A percentile compares a stretch with the other conserved stretches of the same genome.
Evolutionary conservation across 768 basidiomycete species (phyloP).

Genomic region (Leccinum truebloodii): DNA sequence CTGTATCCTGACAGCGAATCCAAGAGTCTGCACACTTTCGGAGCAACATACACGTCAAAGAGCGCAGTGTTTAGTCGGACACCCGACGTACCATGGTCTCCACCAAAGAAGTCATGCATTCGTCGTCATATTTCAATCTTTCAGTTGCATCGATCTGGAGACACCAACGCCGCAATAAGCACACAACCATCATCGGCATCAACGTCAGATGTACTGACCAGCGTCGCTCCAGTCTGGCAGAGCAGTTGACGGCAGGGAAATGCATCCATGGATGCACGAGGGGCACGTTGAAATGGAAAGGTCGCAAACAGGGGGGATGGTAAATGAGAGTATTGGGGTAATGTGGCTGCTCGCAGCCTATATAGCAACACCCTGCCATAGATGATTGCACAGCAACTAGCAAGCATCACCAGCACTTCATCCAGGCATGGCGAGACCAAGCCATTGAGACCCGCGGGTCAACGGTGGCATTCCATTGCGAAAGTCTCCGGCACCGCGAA

Average conservation of each 20-base stretch:
- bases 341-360: conserved; percentile 12
- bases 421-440: conserved; percentile 5
- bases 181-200: background rate
- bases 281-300: background rate
- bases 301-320: background rate
- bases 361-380: conserved; percentile 18
- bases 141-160: conserved; percentile 12
- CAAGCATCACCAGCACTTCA: background rate
- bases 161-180: background rate
- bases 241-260: background rate
- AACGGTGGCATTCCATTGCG: background rate
- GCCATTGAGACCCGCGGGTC: conserved; percentile 3
- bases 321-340: conserved; percentile 3
- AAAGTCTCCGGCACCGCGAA: background rate
- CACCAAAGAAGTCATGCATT: conserved; percentile 7
- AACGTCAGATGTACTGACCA: conserved; percentile 11
- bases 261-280: conserved; percentile 9
- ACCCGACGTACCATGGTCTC: conserved; percentile 3
- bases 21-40: conserved; percentile 7
- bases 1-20: conserved; percentile 4
- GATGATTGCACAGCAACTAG: conserved; percentile 21
- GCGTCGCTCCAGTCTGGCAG: background rate
- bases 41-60: background rate
- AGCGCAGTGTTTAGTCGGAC: background rate
- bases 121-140: background rate